Conservation (phyloP, 2,329 filamentous ascomycete genomes). For the Fusarium fujikuroi region DNA sequence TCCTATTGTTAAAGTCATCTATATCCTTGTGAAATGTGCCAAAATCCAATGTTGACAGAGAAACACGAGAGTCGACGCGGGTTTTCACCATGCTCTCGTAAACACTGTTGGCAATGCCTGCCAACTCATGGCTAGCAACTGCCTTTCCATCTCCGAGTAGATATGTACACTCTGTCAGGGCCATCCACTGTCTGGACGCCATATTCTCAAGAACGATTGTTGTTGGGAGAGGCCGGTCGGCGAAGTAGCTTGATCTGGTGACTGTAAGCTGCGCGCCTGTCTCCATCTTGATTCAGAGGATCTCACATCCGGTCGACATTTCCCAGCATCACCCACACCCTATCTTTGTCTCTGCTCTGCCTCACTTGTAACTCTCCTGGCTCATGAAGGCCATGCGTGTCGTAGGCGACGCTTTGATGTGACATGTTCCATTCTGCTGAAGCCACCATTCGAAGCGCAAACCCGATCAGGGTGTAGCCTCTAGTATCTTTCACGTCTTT, state of each 20-base stretch:
- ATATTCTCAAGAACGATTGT: fast-evolving
- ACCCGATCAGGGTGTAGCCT: not conserved
- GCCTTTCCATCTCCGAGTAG: not conserved
- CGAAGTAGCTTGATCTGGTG: not conserved
- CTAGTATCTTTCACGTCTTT: not conserved
- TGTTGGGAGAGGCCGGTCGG: not conserved
- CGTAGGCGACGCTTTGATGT: fast-evolving
- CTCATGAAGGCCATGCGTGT: fast-evolving
- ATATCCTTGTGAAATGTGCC: not conserved
- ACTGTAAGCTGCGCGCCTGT: not conserved
- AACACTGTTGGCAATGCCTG: fast-evolving
- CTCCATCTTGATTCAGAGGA: not conserved
- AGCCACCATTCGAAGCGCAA: not conserved
- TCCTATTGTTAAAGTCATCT: not conserved
- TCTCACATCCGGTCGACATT: not conserved
- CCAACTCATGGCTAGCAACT: not conserved
- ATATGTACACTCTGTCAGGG: not conserved
- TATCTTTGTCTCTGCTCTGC: not conserved
- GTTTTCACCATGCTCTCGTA: not conserved
- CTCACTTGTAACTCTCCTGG: not conserved
- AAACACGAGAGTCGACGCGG: fast-evolving
- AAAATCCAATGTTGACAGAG: fast-evolving
- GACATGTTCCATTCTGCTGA: not conserved
- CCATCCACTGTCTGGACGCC: not conserved
- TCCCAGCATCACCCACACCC: not conserved